Evolutionary conservation across 345 rosid genomes (phyloP), one percentile per base, ranked within the genome.

Genomic region (Odontarrhena argentea): DNA sequence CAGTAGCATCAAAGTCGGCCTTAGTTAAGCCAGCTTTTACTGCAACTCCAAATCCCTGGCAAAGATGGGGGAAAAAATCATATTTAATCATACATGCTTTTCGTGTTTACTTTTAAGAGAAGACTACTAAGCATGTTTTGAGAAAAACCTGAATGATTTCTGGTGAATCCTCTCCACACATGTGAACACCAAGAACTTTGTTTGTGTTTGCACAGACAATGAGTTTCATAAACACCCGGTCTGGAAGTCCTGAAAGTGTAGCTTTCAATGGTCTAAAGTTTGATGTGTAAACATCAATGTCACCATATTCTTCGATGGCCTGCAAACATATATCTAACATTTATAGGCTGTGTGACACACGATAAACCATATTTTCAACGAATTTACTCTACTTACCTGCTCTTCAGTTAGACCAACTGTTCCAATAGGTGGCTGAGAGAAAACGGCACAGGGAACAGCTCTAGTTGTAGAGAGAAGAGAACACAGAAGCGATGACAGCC

Each of bases 351-450:
- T 45, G 7, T 45, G 7, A 11, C 63, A 50, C n/a, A 18, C 25
- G 8, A 63, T 12, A 50, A 18, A 69, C 25, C 43, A 60, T n/a
- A 61, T 9, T 11, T 52, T 59, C 2, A 3, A 40, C 3, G 18
- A 51, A 36, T 30, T 9, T 18, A 18, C 34, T n/a, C n/a, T 38
- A 37, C 26, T 73, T 63, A 90, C 98, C 92, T 93, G 92, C 63
- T 90, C 98, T 81, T 90, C 96, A 5, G 85, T 79, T 61, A 85
- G 87, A 76, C 98, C 97, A 49, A 93, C 97, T 72, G 83, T 87
- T 75, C 97, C 97, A 69, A 93, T 90, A 46, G 97, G 98, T 60
- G 98, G 98, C 83, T 93, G 98, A 6, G 91, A 88, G 74, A 93
- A 93, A 60, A 90, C 97, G 34, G 96, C 97, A 34, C 96, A 85